Conservation (phyloP, 2,329 filamentous ascomycete species). For the Cadophora malorum region DNA sequence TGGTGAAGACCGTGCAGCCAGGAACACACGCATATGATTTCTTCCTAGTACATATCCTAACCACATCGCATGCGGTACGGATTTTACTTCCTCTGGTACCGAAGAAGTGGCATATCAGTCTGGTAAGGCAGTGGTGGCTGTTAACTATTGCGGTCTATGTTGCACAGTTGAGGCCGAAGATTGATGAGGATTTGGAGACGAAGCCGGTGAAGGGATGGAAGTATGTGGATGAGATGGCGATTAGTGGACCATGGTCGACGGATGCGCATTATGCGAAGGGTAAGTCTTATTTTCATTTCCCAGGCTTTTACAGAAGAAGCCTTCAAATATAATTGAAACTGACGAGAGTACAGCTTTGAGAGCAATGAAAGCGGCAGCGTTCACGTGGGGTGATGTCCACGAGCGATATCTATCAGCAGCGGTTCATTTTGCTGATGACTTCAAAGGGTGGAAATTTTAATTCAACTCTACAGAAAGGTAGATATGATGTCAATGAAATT, state of each 20-base stretch:
- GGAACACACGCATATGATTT: conserved; percentile 77
- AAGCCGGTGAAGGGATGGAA: conserved; percentile 69
- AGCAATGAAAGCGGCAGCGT: conserved; percentile 75
- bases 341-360: conserved; percentile 60
- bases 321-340: conserved; percentile 6
- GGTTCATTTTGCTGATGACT: conserved; percentile 75
- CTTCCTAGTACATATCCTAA: conserved; percentile 81
- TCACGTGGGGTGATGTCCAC: conserved; percentile 75
- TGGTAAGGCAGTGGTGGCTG: conserved; percentile 91
- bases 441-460: conserved; percentile 65
- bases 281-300: conserved; percentile 45
- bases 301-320: neutral
- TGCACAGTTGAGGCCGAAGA: conserved; percentile 72
- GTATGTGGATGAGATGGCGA: conserved; percentile 73
- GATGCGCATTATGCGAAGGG: conserved; percentile 90
- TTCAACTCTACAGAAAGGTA: neutral
- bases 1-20: conserved; percentile 64
- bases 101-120: conserved; percentile 69
- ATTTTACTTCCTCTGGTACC: conserved; percentile 82
- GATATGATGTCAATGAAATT: neutral
- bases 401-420: conserved; percentile 71
- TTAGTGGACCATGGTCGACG: conserved; percentile 69
- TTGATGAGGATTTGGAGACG: conserved; percentile 71
- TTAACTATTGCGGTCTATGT: conserved; percentile 81
- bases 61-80: conserved; percentile 86